phyloP scores from a whole-genome alignment of 306 rosid species.

The Quercus variabilis region DNA sequence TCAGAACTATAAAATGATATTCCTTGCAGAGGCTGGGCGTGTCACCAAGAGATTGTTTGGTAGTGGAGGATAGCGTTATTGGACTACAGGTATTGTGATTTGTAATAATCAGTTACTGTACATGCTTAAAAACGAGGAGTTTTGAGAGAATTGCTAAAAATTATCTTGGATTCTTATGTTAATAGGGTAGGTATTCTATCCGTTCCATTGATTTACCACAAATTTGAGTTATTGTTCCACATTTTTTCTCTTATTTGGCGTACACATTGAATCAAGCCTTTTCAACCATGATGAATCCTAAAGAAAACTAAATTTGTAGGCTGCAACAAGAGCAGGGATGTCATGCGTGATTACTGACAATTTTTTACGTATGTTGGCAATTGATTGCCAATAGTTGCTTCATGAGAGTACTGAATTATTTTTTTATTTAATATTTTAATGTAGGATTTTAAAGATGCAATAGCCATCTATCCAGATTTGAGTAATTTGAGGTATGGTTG shows the following conservation, averaged over 20 bases:
- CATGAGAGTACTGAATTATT: slow-evolving; percentile 11
- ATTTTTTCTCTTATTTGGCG: slow-evolving; percentile 7
- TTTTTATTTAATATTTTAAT: not conserved
- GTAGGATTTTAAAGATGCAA: slow-evolving; percentile 79
- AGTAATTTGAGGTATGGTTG: slow-evolving; percentile 61
- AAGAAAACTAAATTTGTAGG: slow-evolving; percentile 43
- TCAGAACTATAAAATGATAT: slow-evolving; percentile 10
- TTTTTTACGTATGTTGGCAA: not conserved
- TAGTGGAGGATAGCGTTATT: slow-evolving; percentile 88
- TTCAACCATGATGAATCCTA: not conserved
- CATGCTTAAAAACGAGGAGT: not conserved
- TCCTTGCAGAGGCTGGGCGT: slow-evolving; percentile 66
- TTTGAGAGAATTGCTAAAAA: slow-evolving; percentile 1
- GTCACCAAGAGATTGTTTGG: slow-evolving; percentile 64
- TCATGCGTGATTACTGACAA: slow-evolving; percentile 44
- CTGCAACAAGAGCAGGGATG: slow-evolving; percentile 93
- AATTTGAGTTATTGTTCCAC: slow-evolving; percentile 1
- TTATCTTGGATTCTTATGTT: not conserved
- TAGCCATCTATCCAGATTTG: slow-evolving; percentile 83
- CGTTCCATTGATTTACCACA: not conserved
- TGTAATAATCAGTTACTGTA: not conserved
- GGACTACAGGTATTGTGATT: slow-evolving; percentile 67
- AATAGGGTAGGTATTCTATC: not conserved
- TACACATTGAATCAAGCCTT: not conserved
- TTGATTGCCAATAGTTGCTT: slow-evolving; percentile 3